phyloP scores from a whole-genome alignment of 2,329 filamentous ascomycete genomes.

The Cladosporium oxysporum region DNA sequence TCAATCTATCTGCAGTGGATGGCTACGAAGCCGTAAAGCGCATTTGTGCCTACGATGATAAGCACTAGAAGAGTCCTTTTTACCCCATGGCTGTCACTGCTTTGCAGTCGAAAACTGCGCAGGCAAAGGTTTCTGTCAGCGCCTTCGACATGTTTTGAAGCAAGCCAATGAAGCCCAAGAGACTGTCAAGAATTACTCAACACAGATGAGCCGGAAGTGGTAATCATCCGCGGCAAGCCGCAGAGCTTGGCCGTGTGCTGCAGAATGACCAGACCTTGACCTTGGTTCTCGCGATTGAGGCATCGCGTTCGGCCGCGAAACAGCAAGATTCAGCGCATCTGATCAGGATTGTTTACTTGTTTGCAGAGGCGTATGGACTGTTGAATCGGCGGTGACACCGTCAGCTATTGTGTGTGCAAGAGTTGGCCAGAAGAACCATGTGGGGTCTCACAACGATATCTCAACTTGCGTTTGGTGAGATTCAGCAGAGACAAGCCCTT shows the following conservation, averaged over 20 bases:
- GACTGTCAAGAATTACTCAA: constrained; percentile 35
- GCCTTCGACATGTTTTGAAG: constrained; percentile 35
- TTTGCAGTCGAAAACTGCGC: constrained; percentile 23
- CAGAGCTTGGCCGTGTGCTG: neutral
- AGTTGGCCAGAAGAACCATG: neutral
- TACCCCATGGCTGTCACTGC: constrained; percentile 31
- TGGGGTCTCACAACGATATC: neutral
- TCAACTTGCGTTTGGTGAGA: neutral
- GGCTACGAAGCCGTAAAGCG: constrained; percentile 38
- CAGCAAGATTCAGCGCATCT: neutral
- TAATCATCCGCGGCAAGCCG: neutral
- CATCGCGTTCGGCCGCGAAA: neutral
- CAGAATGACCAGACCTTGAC: neutral
- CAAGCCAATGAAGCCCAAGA: constrained; percentile 40
- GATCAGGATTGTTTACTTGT: neutral
- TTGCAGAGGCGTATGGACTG: neutral
- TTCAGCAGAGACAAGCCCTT: neutral
- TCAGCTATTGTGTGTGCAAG: neutral
- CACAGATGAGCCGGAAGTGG: neutral
- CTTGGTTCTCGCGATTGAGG: neutral
- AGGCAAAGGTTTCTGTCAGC: constrained; percentile 30
- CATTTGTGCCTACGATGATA: constrained; percentile 37
- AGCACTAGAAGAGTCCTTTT: too few relatives aligned
- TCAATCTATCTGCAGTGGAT: constrained; percentile 37
- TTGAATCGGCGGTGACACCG: neutral